Evolutionary conservation across 352 stramenopile genomes (phyloP).

Genomic region (Phytophthora pistaciae): DNA sequence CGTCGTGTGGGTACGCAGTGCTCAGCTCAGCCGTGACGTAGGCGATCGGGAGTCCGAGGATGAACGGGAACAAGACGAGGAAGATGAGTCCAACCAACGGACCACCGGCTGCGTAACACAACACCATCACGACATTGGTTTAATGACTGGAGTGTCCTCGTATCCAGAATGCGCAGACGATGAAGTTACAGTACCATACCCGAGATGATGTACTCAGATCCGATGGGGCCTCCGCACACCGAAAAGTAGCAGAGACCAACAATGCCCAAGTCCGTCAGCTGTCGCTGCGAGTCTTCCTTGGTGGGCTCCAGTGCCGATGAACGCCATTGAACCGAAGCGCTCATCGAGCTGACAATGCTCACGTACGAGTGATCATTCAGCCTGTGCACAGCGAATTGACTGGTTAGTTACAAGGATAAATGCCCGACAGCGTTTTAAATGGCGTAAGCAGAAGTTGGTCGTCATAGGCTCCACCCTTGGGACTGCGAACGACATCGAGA

Average conservation of each 20-base stretch:
- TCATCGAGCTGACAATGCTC: conserved; percentile 38
- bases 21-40: conserved; percentile 94
- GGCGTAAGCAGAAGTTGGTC: conserved; percentile 17
- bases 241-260: conserved; percentile 57
- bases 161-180: neutral
- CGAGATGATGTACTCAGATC: conserved; percentile 53
- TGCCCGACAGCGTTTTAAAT: no score
- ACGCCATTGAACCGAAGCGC: conserved; percentile 20
- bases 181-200: conserved; percentile 20
- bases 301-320: conserved; percentile 30
- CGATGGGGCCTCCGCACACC: conserved; percentile 46
- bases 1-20: conserved; percentile 87
- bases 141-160: neutral
- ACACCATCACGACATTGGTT: neutral
- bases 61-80: conserved; percentile 87
- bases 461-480: conserved; percentile 19
- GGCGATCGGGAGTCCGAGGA: conserved; percentile 92
- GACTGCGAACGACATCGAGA: conserved; percentile 11
- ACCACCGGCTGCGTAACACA: conserved; percentile 37
- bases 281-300: conserved; percentile 46
- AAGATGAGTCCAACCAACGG: conserved; percentile 86
- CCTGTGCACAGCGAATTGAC: no score
- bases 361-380: conserved; percentile 36
- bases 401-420: no score
- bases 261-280: conserved; percentile 50